A percentile compares a stretch with the other conserved stretches of the same genome.
Conservation (phyloP, 768 basidiomycete species). For the Lentinula raphanica region DNA sequence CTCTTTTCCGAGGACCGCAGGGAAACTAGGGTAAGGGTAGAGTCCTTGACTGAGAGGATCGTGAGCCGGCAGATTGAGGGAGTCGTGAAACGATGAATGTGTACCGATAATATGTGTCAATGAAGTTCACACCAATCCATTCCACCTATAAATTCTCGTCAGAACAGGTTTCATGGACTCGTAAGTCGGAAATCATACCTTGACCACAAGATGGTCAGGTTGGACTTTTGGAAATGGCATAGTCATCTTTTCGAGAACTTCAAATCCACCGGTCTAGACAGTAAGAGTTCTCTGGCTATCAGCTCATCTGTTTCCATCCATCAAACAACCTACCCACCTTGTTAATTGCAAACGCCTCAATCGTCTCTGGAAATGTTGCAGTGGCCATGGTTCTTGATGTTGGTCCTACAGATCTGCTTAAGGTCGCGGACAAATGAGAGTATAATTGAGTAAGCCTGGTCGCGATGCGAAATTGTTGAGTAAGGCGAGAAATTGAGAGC, state of each 20-base stretch:
- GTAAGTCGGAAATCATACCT: constrained; percentile 22
- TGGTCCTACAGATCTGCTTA: background rate
- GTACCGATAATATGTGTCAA: constrained; percentile 58
- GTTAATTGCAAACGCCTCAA: constrained; percentile 7
- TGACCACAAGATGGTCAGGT: constrained; percentile 54
- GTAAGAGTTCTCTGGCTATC: constrained; percentile 13
- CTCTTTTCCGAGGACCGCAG: constrained; percentile 76
- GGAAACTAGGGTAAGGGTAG: constrained; percentile 54
- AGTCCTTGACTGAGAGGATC: constrained; percentile 49
- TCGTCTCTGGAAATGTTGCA: background rate
- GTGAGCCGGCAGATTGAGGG: background rate
- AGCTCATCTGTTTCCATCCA: background rate
- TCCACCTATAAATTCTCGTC: constrained; percentile 43
- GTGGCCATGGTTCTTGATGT: background rate
- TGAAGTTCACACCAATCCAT: constrained; percentile 33
- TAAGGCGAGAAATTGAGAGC: background rate
- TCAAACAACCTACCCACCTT: constrained; percentile 4
- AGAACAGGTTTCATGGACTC: background rate
- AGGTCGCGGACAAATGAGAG: background rate
- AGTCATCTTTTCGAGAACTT: constrained; percentile 65
- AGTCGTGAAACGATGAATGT: background rate
- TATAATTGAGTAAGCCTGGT: background rate
- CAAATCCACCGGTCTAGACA: constrained; percentile 60
- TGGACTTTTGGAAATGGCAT: constrained; percentile 64
- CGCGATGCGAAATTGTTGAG: background rate